Base-by-base conservation (phyloP, 2,329 filamentous ascomycete genomes). In the Corinectria fuckeliana region DNA sequence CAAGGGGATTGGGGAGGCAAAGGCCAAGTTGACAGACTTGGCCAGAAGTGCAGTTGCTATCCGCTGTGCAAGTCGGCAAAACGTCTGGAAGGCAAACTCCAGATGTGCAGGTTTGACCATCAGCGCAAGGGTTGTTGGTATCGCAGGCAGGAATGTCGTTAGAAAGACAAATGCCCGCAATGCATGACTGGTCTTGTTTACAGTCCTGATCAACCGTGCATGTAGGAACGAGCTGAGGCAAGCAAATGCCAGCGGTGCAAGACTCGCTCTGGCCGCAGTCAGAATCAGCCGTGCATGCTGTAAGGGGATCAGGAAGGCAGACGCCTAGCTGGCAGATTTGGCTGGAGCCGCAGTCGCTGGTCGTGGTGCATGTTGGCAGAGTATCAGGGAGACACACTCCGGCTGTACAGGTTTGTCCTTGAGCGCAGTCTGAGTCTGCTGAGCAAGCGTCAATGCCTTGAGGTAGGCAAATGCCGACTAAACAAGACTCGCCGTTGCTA, bases 201-300 rank as follows among this genome's bases (percentile, higher is more conserved):
- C 51, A 55, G 3, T 47, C 30, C 4, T 14, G 8, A n/a, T 25
- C 23, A 5, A 18, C 16, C 3, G 42, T 48, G 5, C 56, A 59
- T 8, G 10, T 3, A 1, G 50, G 44, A 38, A 54, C 30, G 6
- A 55, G 23, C 4, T 25, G 49, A 1, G 50, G 42, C 21, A 55
- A 18, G 13, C 56, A 59, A 18, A 54, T 44, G 10, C 56, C 56
- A 23, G 41, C 50, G 2, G 50, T 59, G 30, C 56, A 59, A 30
- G 44, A 16, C 18, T 55, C 21, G 1, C n/a, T 32, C 2, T 53
- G 42, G 6, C 13, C 23, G 8, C 56, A 59, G 10, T 55, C 41
- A 9, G 25, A 11, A 10, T 59, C 38, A 14, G 36, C 20, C 1
- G 44, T 18, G 14, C 56, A 59, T 5, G 38, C 18, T 5, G 4